Conservation (phyloP, 345 rosid genomes). For the Bruguiera sexangula region DNA sequence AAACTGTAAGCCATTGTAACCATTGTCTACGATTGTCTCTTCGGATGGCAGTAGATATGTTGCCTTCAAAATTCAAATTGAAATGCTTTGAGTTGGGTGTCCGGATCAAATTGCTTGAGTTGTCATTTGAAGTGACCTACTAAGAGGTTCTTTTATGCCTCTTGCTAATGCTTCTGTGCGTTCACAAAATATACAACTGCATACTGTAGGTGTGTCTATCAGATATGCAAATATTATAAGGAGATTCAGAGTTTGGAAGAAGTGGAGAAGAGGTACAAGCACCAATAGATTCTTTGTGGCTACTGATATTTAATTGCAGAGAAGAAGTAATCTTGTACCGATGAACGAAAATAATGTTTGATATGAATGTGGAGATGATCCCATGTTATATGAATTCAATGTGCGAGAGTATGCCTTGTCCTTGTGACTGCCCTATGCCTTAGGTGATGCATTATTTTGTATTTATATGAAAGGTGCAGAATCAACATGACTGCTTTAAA, state of each 20-base stretch:
- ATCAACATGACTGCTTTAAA: background rate
- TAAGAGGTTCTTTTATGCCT: too few species aligned
- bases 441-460: background rate
- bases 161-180: background rate
- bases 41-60: too few species aligned
- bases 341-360: too few species aligned
- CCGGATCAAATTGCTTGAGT: too few species aligned
- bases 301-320: background rate
- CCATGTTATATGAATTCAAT: background rate
- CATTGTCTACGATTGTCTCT: too few species aligned
- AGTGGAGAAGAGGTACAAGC: slow-evolving; percentile 74
- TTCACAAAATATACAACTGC: background rate
- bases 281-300: slow-evolving; percentile 32
- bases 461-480: background rate
- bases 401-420: background rate
- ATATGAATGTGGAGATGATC: background rate
- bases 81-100: too few species aligned
- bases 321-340: too few species aligned
- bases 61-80: too few species aligned
- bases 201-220: slow-evolving; percentile 65
- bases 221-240: slow-evolving; percentile 72
- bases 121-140: too few species aligned
- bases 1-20: too few species aligned
- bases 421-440: background rate
- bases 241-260: slow-evolving; percentile 72